These are phyloP conservation scores for Aspergillus ochraceoroseus DNA, from an alignment of 2,329 filamentous ascomycete species.

Conservation along the genomic window DNA sequence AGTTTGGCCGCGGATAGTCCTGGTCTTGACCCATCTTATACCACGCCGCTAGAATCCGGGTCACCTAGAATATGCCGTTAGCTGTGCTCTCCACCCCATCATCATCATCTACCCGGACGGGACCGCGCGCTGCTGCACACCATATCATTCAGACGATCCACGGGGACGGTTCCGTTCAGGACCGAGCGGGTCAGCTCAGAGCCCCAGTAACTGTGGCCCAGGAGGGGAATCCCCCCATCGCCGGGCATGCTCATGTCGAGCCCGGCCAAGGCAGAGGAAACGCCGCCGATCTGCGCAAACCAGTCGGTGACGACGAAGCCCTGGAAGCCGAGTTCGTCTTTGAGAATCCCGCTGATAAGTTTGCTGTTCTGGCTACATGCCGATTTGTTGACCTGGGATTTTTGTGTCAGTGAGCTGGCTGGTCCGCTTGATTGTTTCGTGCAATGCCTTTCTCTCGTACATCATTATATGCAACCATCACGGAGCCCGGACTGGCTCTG, in stretches of 20 bases:
- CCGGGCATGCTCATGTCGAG: slow-evolving; percentile 69
- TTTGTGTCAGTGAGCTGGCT: no score
- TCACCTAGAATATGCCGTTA: slow-evolving; percentile 44
- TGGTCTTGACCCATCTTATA: slow-evolving; percentile 54
- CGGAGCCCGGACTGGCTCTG: slow-evolving; percentile 45
- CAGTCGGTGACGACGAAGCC: slow-evolving; percentile 68
- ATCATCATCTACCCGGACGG: slow-evolving; percentile 11
- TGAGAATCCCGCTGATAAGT: slow-evolving; percentile 63
- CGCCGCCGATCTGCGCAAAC: slow-evolving; percentile 57
- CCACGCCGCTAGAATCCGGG: slow-evolving; percentile 56
- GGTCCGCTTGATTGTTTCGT: no score
- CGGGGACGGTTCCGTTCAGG: slow-evolving; percentile 54
- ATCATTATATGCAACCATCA: slow-evolving; percentile 45
- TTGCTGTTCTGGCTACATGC: slow-evolving; percentile 65
- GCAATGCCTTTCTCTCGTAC: no score
- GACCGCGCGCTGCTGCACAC: slow-evolving; percentile 17
- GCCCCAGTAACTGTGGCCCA: slow-evolving; percentile 53
- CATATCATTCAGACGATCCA: slow-evolving; percentile 53
- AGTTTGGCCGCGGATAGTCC: slow-evolving; percentile 54
- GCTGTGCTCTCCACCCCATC: no score
- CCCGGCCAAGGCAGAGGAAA: slow-evolving; percentile 57
- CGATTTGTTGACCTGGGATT: slow-evolving; percentile 63
- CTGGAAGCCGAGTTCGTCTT: slow-evolving; percentile 69
- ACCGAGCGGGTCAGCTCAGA: slow-evolving; percentile 53
- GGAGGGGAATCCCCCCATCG: slow-evolving; percentile 50